Conservation (phyloP, 371 early-diverging fungal genomes). For the Sporodiniella umbellata region DNA sequence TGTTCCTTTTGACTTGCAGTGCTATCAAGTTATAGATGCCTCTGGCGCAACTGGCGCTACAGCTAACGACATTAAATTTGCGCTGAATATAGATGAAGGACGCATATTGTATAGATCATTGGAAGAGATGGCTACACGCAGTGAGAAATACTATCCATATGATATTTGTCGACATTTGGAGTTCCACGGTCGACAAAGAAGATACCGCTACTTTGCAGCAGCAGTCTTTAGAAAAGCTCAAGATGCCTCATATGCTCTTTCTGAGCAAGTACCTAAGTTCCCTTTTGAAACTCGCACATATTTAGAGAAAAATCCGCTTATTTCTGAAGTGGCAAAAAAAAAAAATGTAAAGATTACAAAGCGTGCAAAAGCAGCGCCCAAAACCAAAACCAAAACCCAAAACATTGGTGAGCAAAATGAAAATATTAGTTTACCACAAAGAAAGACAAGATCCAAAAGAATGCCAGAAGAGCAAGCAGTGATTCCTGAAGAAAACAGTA, state of each 20-base stretch:
- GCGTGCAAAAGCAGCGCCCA: too few species aligned
- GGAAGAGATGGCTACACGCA: constrained; percentile 7
- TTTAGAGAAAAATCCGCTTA: background rate
- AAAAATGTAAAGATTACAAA: too few species aligned
- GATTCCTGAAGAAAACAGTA: too few species aligned
- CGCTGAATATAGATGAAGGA: constrained; percentile 9
- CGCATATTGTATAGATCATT: constrained; percentile 20
- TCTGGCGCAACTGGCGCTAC: constrained; percentile 20
- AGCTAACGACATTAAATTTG: constrained; percentile 20
- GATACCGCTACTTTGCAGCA: constrained; percentile 36
- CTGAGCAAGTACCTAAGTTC: constrained; percentile 4
- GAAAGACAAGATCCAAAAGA: too few species aligned
- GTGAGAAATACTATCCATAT: background rate
- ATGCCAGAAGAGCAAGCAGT: too few species aligned
- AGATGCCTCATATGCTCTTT: too few species aligned
- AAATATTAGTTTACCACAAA: too few species aligned
- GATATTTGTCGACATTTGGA: constrained; percentile 24
- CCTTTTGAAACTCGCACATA: background rate
- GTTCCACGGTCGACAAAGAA: constrained; percentile 28
- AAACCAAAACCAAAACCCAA: too few species aligned
- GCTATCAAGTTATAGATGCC: constrained; percentile 12
- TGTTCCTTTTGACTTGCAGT: constrained; percentile 15
- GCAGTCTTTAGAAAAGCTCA: constrained; percentile 10
- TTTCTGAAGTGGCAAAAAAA: too few species aligned
- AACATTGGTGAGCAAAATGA: too few species aligned